These are phyloP conservation scores for Exophiala xenobiotica DNA, from an alignment of 2,329 filamentous ascomycete genomes.

Conservation along the genomic window DNA sequence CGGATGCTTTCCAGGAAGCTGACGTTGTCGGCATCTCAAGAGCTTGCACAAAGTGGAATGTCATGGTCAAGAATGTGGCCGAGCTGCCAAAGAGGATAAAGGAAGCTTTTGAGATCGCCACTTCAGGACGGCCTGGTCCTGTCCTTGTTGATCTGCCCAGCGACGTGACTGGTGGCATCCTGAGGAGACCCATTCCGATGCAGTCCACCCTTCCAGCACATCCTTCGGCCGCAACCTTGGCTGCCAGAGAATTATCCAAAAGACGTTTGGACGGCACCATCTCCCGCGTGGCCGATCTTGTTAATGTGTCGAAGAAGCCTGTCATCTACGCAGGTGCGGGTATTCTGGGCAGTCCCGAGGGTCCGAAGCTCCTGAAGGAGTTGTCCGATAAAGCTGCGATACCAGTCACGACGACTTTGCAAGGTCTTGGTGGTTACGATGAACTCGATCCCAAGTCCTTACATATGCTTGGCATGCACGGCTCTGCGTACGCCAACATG, in stretches of 20 bases:
- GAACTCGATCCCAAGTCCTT: constrained; percentile 91
- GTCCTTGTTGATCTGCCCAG: constrained; percentile 96
- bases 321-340: constrained; percentile 94
- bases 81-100: constrained; percentile 93
- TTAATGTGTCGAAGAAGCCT: constrained; percentile 90
- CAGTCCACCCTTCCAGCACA: constrained; percentile 70
- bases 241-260: constrained; percentile 69
- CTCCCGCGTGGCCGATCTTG: constrained; percentile 71
- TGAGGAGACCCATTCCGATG: constrained; percentile 80
- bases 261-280: constrained; percentile 74
- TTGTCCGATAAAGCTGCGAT: constrained; percentile 88
- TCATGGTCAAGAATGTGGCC: constrained; percentile 93
- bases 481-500: constrained; percentile 95
- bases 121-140: constrained; percentile 86
- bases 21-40: constrained; percentile 92
- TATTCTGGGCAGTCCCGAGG: constrained; percentile 75
- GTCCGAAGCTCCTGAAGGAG: constrained; percentile 74
- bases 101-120: constrained; percentile 97
- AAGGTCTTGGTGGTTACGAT: constrained; percentile 90
- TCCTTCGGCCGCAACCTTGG: constrained; percentile 81
- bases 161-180: constrained; percentile 84
- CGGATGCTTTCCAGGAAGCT: constrained; percentile 95
- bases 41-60: constrained; percentile 98
- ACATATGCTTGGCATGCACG: constrained; percentile 99
- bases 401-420: constrained; percentile 92